Conservation (phyloP, 805 yeast genomes). For the Candida glaebosa region DNA sequence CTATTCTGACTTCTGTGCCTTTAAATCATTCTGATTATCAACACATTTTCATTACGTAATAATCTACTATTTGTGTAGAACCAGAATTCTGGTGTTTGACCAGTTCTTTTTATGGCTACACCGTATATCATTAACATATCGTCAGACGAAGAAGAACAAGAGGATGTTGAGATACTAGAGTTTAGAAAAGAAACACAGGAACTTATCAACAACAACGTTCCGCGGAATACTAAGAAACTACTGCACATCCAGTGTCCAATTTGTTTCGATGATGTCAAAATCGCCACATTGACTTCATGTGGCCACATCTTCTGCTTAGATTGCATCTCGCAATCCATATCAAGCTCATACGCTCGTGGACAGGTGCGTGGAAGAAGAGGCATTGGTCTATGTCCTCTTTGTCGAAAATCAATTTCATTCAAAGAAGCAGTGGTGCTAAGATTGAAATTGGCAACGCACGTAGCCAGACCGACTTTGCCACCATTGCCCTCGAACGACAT, state of each 20-base stretch:
- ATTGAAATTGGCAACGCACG: conserved; percentile 14
- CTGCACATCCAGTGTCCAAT: conserved; percentile 41
- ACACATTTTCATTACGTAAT: no score
- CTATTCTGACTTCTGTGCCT: no score
- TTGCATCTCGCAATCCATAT: conserved; percentile 38
- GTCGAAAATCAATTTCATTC: conserved; percentile 36
- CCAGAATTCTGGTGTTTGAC: no score
- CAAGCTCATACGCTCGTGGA: conserved; percentile 41
- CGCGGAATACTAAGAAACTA: conserved; percentile 25
- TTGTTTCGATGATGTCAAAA: conserved; percentile 38
- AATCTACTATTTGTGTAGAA: no score
- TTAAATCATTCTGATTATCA: no score
- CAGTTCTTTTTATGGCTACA: conserved; percentile 11
- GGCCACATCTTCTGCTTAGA: conserved; percentile 44
- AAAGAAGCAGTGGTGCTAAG: conserved; percentile 30
- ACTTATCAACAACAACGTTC: conserved; percentile 25
- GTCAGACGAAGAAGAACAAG: conserved; percentile 27
- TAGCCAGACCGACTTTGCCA: conserved; percentile 14
- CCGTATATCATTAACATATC: conserved; percentile 16
- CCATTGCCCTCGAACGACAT: conserved; percentile 3
- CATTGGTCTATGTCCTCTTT: conserved; percentile 42
- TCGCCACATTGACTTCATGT: conserved; percentile 40
- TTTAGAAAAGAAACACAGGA: conserved; percentile 33
- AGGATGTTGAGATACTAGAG: conserved; percentile 35
- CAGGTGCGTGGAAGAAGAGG: conserved; percentile 37